Evolutionary conservation across 768 basidiomycete species (phyloP).

Genomic region (Lactarius trivialis): DNA sequence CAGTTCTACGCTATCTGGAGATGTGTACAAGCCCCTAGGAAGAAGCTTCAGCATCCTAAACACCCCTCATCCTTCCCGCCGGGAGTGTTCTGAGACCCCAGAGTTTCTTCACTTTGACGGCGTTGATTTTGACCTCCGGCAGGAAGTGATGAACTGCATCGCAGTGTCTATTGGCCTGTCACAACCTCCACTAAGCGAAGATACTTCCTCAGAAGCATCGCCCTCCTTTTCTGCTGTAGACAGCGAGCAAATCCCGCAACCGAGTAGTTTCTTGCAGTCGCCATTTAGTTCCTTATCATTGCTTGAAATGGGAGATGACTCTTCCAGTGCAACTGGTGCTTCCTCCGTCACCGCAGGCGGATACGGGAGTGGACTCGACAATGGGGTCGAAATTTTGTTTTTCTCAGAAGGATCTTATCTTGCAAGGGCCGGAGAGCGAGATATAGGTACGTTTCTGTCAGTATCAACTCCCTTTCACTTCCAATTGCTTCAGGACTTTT

Average conservation of each 20-base stretch:
- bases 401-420: slow-evolving; percentile 82
- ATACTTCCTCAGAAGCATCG: slow-evolving; percentile 59
- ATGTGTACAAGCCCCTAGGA: slow-evolving; percentile 32
- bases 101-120: slow-evolving; percentile 32
- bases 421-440: slow-evolving; percentile 83
- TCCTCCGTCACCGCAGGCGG: slow-evolving; percentile 41
- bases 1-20: slow-evolving; percentile 46
- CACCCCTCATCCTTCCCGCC: slow-evolving; percentile 16
- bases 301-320: slow-evolving; percentile 64
- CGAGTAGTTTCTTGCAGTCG: slow-evolving; percentile 40
- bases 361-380: slow-evolving; percentile 81
- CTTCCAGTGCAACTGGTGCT: slow-evolving; percentile 57
- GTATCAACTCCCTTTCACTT: background rate
- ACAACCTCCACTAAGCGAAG: slow-evolving; percentile 73
- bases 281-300: slow-evolving; percentile 72
- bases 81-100: slow-evolving; percentile 12
- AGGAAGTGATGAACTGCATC: slow-evolving; percentile 96
- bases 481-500: slow-evolving; percentile 53
- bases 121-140: slow-evolving; percentile 89
- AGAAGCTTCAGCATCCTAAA: slow-evolving; percentile 19
- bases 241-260: slow-evolving; percentile 28
- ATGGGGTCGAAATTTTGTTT: slow-evolving; percentile 93
- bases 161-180: slow-evolving; percentile 94
- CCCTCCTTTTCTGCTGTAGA: slow-evolving; percentile 52
- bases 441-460: slow-evolving; percentile 51